Percentiles rank a stretch among this genome's conserved stretches.
Conservation (phyloP, 116 monocot species). For the Phalaenopsis hybrid region DNA sequence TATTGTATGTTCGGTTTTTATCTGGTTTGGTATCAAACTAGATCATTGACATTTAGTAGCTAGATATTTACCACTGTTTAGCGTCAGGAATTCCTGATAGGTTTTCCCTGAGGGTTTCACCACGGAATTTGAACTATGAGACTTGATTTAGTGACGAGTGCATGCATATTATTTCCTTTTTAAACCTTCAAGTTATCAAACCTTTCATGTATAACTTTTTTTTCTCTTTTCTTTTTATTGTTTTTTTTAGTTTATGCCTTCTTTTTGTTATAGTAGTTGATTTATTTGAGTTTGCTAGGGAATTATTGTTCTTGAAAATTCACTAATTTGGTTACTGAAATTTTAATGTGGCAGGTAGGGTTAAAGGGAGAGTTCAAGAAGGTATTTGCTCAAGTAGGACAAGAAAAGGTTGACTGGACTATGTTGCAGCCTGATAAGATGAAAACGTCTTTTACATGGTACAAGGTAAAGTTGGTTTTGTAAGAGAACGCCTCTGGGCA, state of each 20-base stretch:
- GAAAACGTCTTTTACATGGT: constrained; percentile 68
- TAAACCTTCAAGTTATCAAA: not conserved
- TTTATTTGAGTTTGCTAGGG: not conserved
- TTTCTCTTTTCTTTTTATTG: not conserved
- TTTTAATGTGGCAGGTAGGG: constrained; percentile 48
- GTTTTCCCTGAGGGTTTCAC: not conserved
- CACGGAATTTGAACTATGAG: not conserved
- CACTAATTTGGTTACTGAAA: not conserved
- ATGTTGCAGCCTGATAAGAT: constrained; percentile 30
- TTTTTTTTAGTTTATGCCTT: not conserved
- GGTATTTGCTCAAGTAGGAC: constrained; percentile 47
- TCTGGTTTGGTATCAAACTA: not conserved
- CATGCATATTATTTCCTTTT: not conserved
- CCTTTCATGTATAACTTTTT: not conserved
- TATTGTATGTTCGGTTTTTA: not conserved
- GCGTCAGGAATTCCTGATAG: not conserved
- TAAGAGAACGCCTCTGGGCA: not conserved
- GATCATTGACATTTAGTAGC: not conserved
- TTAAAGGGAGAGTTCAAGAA: constrained; percentile 63
- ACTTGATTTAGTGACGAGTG: not conserved
- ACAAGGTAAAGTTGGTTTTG: constrained; percentile 40
- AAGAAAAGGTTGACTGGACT: constrained; percentile 49
- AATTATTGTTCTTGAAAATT: not conserved
- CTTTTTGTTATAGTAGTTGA: not conserved
- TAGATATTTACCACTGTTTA: not conserved